Percentiles rank a stretch among this genome's conserved stretches.
These are phyloP conservation scores for Dactylellina leptospora DNA, from an alignment of 2,329 filamentous ascomycete species.

Conservation along the genomic window DNA sequence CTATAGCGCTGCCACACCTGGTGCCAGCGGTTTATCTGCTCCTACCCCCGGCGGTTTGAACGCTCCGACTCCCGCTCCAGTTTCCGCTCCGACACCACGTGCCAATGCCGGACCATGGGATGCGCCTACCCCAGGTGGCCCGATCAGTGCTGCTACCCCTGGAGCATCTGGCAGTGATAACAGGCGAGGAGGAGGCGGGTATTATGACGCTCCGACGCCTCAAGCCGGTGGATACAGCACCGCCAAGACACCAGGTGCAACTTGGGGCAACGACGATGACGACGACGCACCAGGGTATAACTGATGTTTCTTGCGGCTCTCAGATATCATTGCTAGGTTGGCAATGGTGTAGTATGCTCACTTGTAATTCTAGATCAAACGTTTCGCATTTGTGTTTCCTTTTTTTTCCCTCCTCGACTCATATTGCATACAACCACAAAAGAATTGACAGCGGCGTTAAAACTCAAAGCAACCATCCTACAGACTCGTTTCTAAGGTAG, in stretches of 20 bases:
- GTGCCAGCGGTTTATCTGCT: constrained; percentile 70
- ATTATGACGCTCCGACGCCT: constrained; percentile 72
- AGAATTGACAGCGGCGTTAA: constrained; percentile 2
- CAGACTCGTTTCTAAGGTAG: no score
- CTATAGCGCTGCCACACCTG: constrained; percentile 70
- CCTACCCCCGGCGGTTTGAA: constrained; percentile 73
- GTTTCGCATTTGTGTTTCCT: background rate
- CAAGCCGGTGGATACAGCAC: constrained; percentile 63
- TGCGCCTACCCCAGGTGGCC: constrained; percentile 63
- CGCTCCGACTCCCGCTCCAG: constrained; percentile 63
- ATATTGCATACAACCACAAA: constrained; percentile 10
- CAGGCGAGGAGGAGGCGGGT: constrained; percentile 60
- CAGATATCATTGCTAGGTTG: constrained; percentile 18
- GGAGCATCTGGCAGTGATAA: constrained; percentile 58
- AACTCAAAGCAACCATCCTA: background rate
- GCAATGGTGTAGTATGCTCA: constrained; percentile 2
- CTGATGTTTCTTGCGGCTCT: constrained; percentile 1
- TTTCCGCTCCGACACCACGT: constrained; percentile 73
- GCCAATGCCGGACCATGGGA: constrained; percentile 66
- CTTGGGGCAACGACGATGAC: constrained; percentile 38
- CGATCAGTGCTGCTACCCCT: constrained; percentile 66
- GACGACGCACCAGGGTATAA: constrained; percentile 46
- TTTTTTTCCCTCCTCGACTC: background rate
- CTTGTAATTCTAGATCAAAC: constrained; percentile 41
- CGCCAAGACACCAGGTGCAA: constrained; percentile 61